phyloP scores from a whole-genome alignment of 2,329 filamentous ascomycete genomes.

The Trichoderma brevicompactum region DNA sequence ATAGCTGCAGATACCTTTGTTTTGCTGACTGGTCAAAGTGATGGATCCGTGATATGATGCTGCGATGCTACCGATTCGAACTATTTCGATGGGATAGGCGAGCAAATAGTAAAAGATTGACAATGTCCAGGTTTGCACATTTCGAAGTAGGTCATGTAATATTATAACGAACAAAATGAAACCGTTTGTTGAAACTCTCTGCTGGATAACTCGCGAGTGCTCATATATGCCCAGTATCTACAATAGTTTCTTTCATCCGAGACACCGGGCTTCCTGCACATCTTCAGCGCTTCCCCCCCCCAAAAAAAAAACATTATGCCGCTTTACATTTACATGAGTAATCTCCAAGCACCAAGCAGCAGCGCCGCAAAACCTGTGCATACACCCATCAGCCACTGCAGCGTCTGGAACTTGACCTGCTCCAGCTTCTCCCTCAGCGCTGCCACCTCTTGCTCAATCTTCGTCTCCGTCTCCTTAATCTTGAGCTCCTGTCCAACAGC shows the following conservation, averaged over 20 bases:
- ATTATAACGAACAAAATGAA: constrained; percentile 9
- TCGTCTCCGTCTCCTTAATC: constrained; percentile 97
- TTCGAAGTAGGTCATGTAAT: not conserved
- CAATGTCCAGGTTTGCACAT: not conserved
- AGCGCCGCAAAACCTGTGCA: constrained; percentile 69
- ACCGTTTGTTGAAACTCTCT: not conserved
- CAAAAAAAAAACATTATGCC: not conserved
- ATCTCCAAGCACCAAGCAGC: constrained; percentile 70
- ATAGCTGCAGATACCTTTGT: not conserved
- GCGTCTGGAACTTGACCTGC: constrained; percentile 94
- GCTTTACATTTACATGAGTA: constrained; percentile 60
- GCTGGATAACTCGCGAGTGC: not conserved
- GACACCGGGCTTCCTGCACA: no score
- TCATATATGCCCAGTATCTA: not conserved
- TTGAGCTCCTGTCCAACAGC: constrained; percentile 96
- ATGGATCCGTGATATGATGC: not conserved
- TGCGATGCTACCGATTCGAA: not conserved
- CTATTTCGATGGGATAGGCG: no score
- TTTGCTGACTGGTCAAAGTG: constrained; percentile 7
- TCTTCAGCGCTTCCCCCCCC: not conserved
- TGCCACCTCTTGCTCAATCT: constrained; percentile 97
- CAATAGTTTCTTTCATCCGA: not conserved
- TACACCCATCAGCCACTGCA: constrained; percentile 97
- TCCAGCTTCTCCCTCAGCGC: constrained; percentile 89
- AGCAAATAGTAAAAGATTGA: not conserved